Evolutionary conservation across 2,329 filamentous ascomycete species (phyloP), one percentile per base, ranked within the genome.

Genomic region (Akanthomyces muscarius): DNA sequence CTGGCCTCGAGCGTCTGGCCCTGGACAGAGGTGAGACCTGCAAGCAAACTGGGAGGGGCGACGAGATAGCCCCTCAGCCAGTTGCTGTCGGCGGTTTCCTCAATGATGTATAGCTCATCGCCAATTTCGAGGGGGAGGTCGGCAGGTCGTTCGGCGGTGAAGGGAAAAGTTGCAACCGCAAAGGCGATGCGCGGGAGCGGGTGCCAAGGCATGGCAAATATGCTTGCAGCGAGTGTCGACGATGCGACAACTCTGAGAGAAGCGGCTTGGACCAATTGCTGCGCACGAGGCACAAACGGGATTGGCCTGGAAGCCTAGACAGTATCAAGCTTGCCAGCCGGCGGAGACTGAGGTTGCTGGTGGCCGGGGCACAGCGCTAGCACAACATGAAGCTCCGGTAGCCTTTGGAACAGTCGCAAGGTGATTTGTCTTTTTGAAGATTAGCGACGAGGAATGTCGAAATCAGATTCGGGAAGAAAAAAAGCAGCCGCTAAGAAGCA

Each of bases 61-160:
- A 99, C 90, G 65, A 99, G 84, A 77, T 99, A 99, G 64, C 95
- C 95, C 61, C 95, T 89, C 76, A 94, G 90, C 96, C 95, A 99
- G 74, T 91, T 86, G 71, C 90, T 91, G 77, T 96, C 87, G 25
- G 92, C 89, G 45, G 94, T 96, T 78, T 98, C 92, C 78, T 98
- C 94, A 73, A 99, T 97, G 68, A 99, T 96, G 79, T 99, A 99
- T 67, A 99, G 83, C 78, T 99, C 95, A 83, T 99, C 95, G 75
- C 95, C 95, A 67, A 99, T 91, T 77, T 99, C 93, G 74, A 99
- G 89, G 11, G 96, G 95, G 23, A 99, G 87, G 77, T 99, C 95
- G 74, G 92, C 91, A 61, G 92, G 87, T 68, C 89, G 89, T 65
- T 90, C 89, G 65, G 95, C 91, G 70, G 90, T 84, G 79, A 99